Percentiles rank a stretch among this genome's conserved stretches.
Conservation (phyloP, 1,284 basidiomycete species). For the Xerocomus amazonicus region DNA sequence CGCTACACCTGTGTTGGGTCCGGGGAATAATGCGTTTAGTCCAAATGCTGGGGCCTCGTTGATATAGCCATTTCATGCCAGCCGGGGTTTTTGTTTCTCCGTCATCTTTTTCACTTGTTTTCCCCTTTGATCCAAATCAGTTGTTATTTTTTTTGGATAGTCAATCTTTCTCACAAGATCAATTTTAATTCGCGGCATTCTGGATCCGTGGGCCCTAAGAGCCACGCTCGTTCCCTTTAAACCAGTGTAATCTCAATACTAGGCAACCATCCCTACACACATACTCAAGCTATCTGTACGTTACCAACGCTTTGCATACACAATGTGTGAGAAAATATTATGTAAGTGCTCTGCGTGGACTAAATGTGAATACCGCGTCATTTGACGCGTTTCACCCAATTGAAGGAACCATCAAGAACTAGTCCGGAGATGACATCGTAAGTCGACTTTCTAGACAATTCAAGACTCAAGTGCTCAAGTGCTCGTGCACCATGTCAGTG, state of each 20-base stretch:
- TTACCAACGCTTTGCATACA: neutral
- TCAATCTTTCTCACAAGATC: neutral
- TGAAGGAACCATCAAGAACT: neutral
- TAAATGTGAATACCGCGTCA: too few species aligned
- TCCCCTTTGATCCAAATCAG: neutral
- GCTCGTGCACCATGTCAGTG: constrained; percentile 3
- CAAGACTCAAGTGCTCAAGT: too few species aligned
- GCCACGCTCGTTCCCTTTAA: constrained; percentile 1
- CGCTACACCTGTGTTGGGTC: constrained; percentile 8
- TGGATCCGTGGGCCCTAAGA: neutral
- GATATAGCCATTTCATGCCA: constrained; percentile 29
- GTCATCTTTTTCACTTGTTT: constrained; percentile 1
- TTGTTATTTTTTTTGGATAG: constrained; percentile 2
- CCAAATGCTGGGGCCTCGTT: constrained; percentile 33
- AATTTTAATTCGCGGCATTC: constrained; percentile 1
- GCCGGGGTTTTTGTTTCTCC: neutral
- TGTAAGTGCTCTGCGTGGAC: too few species aligned
- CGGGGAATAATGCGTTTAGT: constrained; percentile 12
- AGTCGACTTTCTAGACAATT: constrained; percentile 4
- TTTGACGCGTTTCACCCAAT: constrained; percentile 12
- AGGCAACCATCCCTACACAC: constrained; percentile 13
- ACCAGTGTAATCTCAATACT: constrained; percentile 28
- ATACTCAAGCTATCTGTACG: too few species aligned
- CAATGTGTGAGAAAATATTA: too few species aligned
- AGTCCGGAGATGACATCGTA: constrained; percentile 22